phyloP scores from a whole-genome alignment of 179 eudicot genomes.

The Actinidia arguta region DNA sequence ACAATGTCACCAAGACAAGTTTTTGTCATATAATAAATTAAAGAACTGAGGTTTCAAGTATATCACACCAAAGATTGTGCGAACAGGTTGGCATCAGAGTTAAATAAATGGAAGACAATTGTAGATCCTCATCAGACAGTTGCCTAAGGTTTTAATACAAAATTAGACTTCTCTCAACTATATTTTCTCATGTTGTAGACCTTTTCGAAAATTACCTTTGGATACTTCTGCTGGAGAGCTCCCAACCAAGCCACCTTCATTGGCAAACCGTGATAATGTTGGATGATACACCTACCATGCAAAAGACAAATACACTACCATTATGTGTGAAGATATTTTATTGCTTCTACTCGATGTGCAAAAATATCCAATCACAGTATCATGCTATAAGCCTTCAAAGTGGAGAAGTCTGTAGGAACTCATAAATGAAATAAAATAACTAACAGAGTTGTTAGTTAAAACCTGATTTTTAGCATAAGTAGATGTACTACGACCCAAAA shows the following conservation, averaged over 20 bases:
- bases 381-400: background rate
- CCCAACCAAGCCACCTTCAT: slow-evolving; percentile 86
- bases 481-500: too few species aligned
- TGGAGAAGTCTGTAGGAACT: too few species aligned
- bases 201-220: slow-evolving; percentile 55
- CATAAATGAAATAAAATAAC: too few species aligned
- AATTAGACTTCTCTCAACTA: background rate
- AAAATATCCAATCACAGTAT: background rate
- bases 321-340: background rate
- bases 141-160: background rate
- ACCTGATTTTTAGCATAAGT: too few species aligned
- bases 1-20: background rate
- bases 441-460: too few species aligned
- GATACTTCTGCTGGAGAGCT: slow-evolving; percentile 86
- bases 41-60: slow-evolving; percentile 7
- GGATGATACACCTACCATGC: slow-evolving; percentile 82
- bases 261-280: slow-evolving; percentile 68
- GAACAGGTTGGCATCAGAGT: slow-evolving; percentile 6
- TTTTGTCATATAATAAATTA: background rate
- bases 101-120: background rate
- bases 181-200: slow-evolving; percentile 1
- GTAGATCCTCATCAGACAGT: background rate
- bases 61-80: background rate
- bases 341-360: background rate
- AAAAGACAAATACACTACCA: slow-evolving; percentile 21